phyloP scores from a whole-genome alignment of 2,329 filamentous ascomycete species.

The Xylaria sp. region DNA sequence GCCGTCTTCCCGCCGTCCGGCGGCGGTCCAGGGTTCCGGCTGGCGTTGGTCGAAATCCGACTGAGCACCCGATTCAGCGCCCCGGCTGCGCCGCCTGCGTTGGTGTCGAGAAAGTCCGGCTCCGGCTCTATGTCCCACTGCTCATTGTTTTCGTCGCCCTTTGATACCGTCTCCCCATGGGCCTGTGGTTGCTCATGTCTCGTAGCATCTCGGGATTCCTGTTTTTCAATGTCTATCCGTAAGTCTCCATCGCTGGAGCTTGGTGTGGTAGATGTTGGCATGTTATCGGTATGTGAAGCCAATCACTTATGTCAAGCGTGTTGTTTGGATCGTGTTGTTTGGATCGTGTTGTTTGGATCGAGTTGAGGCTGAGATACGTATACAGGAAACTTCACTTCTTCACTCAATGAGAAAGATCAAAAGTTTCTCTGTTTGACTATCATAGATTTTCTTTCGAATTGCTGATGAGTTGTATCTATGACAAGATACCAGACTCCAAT shows the following conservation, averaged over 20 bases:
- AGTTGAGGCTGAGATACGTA: background rate
- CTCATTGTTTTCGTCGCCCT: constrained; percentile 21
- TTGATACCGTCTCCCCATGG: constrained; percentile 18
- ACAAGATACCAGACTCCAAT: constrained; percentile 2
- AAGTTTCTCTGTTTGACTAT: constrained; percentile 12
- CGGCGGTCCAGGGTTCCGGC: constrained; percentile 58
- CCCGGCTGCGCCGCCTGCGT: constrained; percentile 44
- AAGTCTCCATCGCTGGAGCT: constrained; percentile 43
- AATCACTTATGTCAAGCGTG: background rate
- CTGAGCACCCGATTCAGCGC: constrained; percentile 55
- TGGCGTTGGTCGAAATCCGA: constrained; percentile 55
- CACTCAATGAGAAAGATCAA: constrained; percentile 16
- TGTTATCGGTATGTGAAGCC: constrained; percentile 21
- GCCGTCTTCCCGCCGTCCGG: constrained; percentile 62
- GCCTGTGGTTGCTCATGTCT: constrained; percentile 11
- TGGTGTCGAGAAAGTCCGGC: constrained; percentile 42
- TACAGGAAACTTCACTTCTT: constrained; percentile 23
- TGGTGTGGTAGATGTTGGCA: constrained; percentile 39
- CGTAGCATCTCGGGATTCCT: constrained; percentile 13
- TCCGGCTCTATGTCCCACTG: constrained; percentile 41
- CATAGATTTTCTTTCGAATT: constrained; percentile 23
- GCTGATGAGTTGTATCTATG: constrained; percentile 17
- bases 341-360: too few species aligned
- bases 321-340: too few species aligned
- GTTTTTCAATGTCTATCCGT: constrained; percentile 46